Percentiles rank a stretch among this genome's conserved stretches.
Evolutionary conservation across 257 asterid genomes (phyloP).

Genomic region (Solanum gandarillasii): DNA sequence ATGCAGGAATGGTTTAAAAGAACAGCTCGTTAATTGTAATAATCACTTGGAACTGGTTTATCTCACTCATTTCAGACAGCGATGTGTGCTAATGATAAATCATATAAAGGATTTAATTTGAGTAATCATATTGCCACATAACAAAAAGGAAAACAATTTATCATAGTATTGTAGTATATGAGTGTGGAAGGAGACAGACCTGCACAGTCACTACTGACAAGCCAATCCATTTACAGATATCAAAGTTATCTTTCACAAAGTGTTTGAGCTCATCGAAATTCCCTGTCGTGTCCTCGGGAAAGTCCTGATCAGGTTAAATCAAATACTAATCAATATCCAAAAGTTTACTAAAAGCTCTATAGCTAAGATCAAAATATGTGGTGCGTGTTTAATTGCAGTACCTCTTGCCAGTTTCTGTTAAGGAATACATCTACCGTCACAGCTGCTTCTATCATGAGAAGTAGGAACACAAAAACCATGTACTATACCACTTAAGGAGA

Average conservation of each 20-base stretch:
- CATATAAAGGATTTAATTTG: neutral
- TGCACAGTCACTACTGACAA: constrained; percentile 60
- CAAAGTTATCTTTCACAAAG: constrained; percentile 61
- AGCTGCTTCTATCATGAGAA: constrained; percentile 73
- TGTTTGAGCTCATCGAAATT: constrained; percentile 54
- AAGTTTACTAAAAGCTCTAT: neutral
- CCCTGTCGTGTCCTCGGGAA: constrained; percentile 74
- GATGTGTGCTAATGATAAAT: neutral
- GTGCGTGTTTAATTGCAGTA: constrained; percentile 11
- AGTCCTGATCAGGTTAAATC: constrained; percentile 18
- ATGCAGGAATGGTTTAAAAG: neutral
- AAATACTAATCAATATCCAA: neutral
- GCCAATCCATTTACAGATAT: constrained; percentile 75
- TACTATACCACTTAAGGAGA: constrained; percentile 60
- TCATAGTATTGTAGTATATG: neutral
- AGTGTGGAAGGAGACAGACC: constrained; percentile 30
- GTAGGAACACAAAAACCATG: constrained; percentile 45
- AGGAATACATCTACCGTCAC: constrained; percentile 62
- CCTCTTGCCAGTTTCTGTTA: constrained; percentile 86
- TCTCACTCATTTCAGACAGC: neutral
- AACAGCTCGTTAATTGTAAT: neutral
- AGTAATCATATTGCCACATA: neutral
- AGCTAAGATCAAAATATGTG: neutral
- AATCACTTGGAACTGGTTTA: neutral
- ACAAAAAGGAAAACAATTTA: neutral